Conservation (phyloP, 768 basidiomycete genomes). For the Lentinula boryana region DNA sequence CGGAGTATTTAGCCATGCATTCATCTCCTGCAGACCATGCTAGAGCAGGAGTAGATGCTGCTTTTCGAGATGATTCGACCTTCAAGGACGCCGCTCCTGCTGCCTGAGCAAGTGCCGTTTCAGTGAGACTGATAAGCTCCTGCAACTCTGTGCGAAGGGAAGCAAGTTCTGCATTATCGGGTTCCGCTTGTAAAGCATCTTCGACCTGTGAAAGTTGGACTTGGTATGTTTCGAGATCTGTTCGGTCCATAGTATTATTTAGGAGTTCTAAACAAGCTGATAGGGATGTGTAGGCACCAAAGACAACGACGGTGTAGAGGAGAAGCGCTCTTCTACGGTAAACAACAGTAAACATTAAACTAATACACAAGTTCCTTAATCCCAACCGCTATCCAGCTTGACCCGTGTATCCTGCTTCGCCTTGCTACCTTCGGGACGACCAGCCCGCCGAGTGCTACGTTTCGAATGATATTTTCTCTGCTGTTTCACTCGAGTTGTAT, state of each 20-base stretch:
- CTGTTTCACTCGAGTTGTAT: constrained; percentile 52
- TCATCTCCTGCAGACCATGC: constrained; percentile 82
- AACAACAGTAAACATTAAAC: neutral
- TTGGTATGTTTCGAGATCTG: constrained; percentile 86
- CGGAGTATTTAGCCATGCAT: constrained; percentile 80
- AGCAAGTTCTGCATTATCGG: constrained; percentile 65
- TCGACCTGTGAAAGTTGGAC: constrained; percentile 88
- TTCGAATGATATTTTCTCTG: constrained; percentile 78
- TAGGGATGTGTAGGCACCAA: neutral
- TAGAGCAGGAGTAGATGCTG: constrained; percentile 41
- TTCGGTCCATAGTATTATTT: constrained; percentile 43
- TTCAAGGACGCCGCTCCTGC: constrained; percentile 63
- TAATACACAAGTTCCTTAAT: constrained; percentile 22
- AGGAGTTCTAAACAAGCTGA: constrained; percentile 1
- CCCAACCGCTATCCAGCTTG: constrained; percentile 61
- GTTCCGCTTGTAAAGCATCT: constrained; percentile 68
- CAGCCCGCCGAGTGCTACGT: constrained; percentile 53
- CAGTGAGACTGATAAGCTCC: constrained; percentile 78
- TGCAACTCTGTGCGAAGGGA: constrained; percentile 72
- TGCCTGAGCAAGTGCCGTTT: constrained; percentile 63
- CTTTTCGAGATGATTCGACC: constrained; percentile 51
- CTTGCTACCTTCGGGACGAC: constrained; percentile 77
- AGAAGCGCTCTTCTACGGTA: neutral
- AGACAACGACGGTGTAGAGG: neutral
- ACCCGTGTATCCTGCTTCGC: constrained; percentile 73